Base-by-base conservation (phyloP, 371 early-diverging fungal genomes). In the Nematocida displodere region DNA sequence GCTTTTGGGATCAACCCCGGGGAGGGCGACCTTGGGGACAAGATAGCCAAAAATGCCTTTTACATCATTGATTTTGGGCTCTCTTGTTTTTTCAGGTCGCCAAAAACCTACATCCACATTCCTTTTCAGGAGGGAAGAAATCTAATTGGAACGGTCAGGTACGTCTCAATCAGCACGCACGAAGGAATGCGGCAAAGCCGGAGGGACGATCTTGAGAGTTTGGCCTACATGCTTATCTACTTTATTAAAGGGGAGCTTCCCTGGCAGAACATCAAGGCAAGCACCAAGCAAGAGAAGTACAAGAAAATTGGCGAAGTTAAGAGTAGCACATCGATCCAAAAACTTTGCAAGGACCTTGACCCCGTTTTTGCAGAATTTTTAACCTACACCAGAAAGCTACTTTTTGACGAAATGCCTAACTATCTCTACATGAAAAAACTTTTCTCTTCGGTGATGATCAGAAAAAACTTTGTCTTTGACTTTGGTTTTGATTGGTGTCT, bases 321-420 rank as follows among this genome's bases (percentile, higher is more conserved):
- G 49, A 47, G 20, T 39, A 31, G 15, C 28, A 61, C 58, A 34
- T 24, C 56, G 8, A 52, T 56, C 3, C 17, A 56, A 11, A 50
- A 47, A 5, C 53, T 80, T 1, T 78, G 79, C 36, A 28, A 33
- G 8, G 81, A 77, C 11, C 26, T 80, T 28, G 63, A 54, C 31
- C 54, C 47, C 22, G 28, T 36, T 17, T 55, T 71, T 26, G 7
- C 50, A 17, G 88, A 87, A 22, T 94, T 94, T 77, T 85, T 96
- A 50, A 87, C 87, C 65, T 94, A 95, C 78, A 91, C 90, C n/a
- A 87, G 94, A 67, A 88, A 88, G 78, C 85, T 94, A 24, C 89
- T 89, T 31, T 96, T 94, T 80, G 94, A 94, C 78, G 93, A 94
- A 82, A 88, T 88, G n/a, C 97, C 97, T 1, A 92, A 95, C 81